Percentiles rank a stretch among this genome's conserved stretches.
Conservation (phyloP, 1,139 yeast genomes). For the Yamadazyma songkhlaensis region DNA sequence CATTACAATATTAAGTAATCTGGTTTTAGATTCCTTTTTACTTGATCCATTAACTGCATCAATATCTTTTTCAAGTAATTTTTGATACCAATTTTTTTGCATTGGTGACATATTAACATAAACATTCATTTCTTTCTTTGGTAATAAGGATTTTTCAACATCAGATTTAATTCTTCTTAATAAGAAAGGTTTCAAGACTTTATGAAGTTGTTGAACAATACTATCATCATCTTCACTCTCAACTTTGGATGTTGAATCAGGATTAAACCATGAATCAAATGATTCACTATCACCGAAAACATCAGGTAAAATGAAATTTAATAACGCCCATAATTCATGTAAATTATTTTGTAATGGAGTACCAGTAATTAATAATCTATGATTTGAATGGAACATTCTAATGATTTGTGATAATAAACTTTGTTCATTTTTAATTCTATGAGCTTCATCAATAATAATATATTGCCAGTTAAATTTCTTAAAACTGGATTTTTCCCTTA, state of each 20-base stretch:
- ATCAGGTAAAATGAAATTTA: constrained; percentile 74
- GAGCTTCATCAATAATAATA: constrained; percentile 78
- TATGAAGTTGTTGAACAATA: constrained; percentile 83
- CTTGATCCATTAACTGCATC: constrained; percentile 82
- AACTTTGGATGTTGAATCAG: constrained; percentile 17
- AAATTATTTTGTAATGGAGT: constrained; percentile 78
- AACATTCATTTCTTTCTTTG: constrained; percentile 70
- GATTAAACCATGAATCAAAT: constrained; percentile 68
- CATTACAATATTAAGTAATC: constrained; percentile 77
- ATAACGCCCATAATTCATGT: constrained; percentile 77
- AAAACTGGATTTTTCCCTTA: constrained; percentile 64
- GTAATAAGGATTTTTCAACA: constrained; percentile 73
- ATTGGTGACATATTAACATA: constrained; percentile 73
- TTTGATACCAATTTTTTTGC: constrained; percentile 77
- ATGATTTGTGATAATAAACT: constrained; percentile 72
- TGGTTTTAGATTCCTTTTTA: constrained; percentile 70
- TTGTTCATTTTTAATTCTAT: constrained; percentile 76
- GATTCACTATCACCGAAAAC: constrained; percentile 72
- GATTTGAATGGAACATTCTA: constrained; percentile 66
- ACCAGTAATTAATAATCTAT: constrained; percentile 72
- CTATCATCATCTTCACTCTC: constrained; percentile 37
- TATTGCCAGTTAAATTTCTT: constrained; percentile 71
- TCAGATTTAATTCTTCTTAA: constrained; percentile 75
- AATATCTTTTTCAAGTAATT: constrained; percentile 71
- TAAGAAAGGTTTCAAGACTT: constrained; percentile 76